Evolutionary conservation across 1,284 basidiomycete genomes (phyloP), one percentile per base, ranked within the genome.

Genomic region (Ceratobasidium theobromae): DNA sequence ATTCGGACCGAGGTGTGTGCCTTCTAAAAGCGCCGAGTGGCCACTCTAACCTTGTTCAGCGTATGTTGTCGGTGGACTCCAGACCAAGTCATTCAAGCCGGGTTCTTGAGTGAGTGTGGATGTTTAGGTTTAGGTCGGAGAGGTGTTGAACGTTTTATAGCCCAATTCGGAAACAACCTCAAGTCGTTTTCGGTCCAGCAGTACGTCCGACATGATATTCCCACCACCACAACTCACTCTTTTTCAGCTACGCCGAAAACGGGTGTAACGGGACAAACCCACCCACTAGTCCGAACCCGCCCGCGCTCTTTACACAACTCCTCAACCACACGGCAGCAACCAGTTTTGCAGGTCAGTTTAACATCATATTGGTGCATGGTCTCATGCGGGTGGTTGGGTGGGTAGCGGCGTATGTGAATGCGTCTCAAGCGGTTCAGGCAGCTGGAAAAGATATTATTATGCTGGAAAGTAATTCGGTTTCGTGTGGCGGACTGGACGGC

Each of bases 141-240:
- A 48, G 4, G 79, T 48, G 80, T 80, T 0, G 82, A 82, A 1
- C n/a, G n/a, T n/a, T 82, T 81, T 66, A 69, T 83, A 4, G 72
- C 76, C 21, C 64, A 73, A 0, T 82, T 78, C 67, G 72, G 65
- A 40, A 72, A 75, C 23, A 76, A 78, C 46, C 71, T 84, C 4
- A 74, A 74, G 9, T 77, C 72, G 32, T 72, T 84, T 38, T 72
- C 79, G 0, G 79, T 84, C 23, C 83, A 84, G 75, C 80, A 81
- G 82, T 83, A 62, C 18, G 79, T 72, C 18, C 9, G 35, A 11
- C 6, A 6, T 18, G 2, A 9, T 2, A 48, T 48, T 4, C 1
- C 5, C 11, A 1, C 4, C 12, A 1, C 43, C 33, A n/a, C 3
- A 48, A 14, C 28, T 46, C 8, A 30, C 3, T 8, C 25, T 46